Conservation (phyloP, 139 green algal genomes). For the Volvox reticuliferus region DNA sequence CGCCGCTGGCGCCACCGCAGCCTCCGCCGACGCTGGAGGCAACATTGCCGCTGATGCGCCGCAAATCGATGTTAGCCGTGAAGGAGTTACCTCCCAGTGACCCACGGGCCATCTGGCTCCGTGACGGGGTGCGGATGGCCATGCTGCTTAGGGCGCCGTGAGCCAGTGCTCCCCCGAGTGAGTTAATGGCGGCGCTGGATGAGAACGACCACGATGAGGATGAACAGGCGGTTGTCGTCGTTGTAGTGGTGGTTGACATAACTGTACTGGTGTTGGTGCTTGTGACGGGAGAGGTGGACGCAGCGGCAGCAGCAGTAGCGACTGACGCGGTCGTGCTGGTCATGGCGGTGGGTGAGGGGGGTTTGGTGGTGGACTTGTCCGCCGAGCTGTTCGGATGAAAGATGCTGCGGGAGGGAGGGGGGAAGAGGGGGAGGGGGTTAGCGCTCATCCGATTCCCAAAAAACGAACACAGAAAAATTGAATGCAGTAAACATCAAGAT, state of each 20-base stretch:
- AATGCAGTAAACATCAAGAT: too few relatives aligned
- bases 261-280: background rate
- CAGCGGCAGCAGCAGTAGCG: background rate
- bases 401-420: background rate
- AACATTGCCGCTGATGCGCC: background rate
- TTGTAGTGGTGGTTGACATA: background rate
- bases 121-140: background rate
- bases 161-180: background rate
- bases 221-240: background rate
- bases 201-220: background rate
- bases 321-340: background rate
- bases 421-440: too few relatives aligned
- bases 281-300: background rate
- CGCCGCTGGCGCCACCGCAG: background rate
- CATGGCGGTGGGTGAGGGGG: background rate
- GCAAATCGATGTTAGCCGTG: background rate
- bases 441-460: too few relatives aligned
- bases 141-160: constrained; percentile 10
- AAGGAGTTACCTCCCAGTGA: background rate
- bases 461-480: too few relatives aligned
- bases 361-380: background rate
- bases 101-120: background rate
- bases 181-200: background rate
- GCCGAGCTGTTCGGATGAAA: background rate
- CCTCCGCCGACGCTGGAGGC: background rate